A percentile compares a stretch with the other conserved stretches of the same genome.
Evolutionary conservation across 192 early-diverging fungal species (phyloP).

Genomic region (Coemansia sp.): DNA sequence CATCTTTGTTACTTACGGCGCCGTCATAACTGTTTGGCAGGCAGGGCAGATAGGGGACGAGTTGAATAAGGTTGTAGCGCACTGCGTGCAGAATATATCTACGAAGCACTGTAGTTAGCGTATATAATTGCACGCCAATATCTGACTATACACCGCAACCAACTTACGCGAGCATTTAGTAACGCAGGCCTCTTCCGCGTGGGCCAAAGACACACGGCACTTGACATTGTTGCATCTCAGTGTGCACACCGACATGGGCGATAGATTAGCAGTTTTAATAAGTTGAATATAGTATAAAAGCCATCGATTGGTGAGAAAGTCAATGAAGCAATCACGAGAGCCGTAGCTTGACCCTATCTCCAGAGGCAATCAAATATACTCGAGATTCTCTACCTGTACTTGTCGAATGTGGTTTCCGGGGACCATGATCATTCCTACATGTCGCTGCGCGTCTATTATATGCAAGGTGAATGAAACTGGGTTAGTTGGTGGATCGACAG

Average conservation of each 20-base stretch:
- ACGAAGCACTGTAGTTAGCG: background rate
- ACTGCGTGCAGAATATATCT: conserved; percentile 70
- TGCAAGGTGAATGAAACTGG: background rate
- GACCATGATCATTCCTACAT: conserved; percentile 54
- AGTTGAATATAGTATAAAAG: background rate
- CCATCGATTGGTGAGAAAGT: background rate
- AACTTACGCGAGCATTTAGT: conserved; percentile 69
- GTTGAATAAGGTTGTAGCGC: conserved; percentile 56
- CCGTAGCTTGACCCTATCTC: background rate
- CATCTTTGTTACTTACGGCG: conserved; percentile 41
- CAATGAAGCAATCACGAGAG: background rate
- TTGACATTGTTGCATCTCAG: conserved; percentile 51
- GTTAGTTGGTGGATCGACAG: background rate
- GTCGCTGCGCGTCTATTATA: conserved; percentile 24
- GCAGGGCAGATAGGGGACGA: conserved; percentile 62
- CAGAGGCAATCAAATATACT: conserved; percentile 28
- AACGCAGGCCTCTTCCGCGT: conserved; percentile 55
- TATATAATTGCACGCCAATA: background rate
- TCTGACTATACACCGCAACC: background rate
- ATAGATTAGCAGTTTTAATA: background rate
- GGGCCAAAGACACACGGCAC: conserved; percentile 41
- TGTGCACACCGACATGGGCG: conserved; percentile 15
- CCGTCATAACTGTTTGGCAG: conserved; percentile 56
- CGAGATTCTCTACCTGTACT: conserved; percentile 43
- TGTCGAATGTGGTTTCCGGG: conserved; percentile 40